Base-by-base conservation (phyloP, 1,284 basidiomycete genomes). In the Porodaedalea pini region DNA sequence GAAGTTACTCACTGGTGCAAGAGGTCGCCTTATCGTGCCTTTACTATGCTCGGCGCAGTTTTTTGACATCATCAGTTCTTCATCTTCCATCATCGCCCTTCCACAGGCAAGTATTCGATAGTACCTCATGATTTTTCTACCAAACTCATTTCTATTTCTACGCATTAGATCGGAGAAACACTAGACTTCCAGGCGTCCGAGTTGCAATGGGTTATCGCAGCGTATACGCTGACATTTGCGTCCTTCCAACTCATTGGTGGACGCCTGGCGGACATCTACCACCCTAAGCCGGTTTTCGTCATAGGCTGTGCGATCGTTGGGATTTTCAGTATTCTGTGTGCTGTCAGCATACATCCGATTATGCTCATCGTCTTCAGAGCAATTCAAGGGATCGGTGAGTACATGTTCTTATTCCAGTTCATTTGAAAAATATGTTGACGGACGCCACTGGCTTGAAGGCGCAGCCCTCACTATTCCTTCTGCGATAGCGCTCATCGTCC, bases 31-130 rank as follows among this genome's bases (percentile, higher is more conserved):
- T 11, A 59, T 79, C 8, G 67, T 79, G 19, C 51, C 68, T 17
- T 62, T 75, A 36, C 75, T 78, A 62, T 78, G 77, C 55, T 67
- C 72, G n/a, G 75, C 77, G 3, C 73, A 78, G 58, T 78, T 76
- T 64, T 66, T 81, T 61, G 77, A 75, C 36, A 65, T 53, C 17
- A 39, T 43, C 41, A 51, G 23, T 31, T 43, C 54, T 58, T 64
- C 64, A 6, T 64, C 68, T 34, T 36, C 52, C 5, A 43, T 54
- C 15, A 54, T 45, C 23, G 52, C 52, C 4, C 39, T 54, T 34
- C 52, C 40, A 15, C 21, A 53, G 51, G 51, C 40, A 21, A 23
- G 15, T 13, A 15, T 31, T 25, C 51, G 8, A 4, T 19, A n/a
- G 5, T 36, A n/a, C 21, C 7, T 10, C 11, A 34, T 8, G 29